Conservation (phyloP, 2,329 filamentous ascomycete species). For the Sclerotinia minor region DNA sequence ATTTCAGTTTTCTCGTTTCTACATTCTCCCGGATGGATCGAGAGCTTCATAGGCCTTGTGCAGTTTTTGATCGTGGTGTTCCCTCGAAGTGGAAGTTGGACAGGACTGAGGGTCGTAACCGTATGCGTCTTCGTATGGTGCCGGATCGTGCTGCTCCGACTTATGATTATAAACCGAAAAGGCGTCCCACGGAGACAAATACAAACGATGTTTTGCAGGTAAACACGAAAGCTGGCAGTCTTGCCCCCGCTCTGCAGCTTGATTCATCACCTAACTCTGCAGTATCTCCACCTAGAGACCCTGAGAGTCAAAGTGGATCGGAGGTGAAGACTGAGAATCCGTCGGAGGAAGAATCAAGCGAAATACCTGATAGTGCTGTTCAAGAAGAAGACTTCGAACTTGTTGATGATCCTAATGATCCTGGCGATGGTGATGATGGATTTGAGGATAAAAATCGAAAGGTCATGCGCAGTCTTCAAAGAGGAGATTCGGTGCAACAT, state of each 20-base stretch:
- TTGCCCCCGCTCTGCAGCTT: conserved; percentile 22
- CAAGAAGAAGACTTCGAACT: conserved; percentile 91
- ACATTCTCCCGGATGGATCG: conserved; percentile 77
- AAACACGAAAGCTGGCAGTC: conserved; percentile 35
- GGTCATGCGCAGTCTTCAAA: conserved; percentile 90
- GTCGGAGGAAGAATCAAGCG: conserved; percentile 27
- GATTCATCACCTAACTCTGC: conserved; percentile 27
- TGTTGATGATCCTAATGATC: conserved; percentile 89
- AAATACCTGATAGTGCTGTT: conserved; percentile 34
- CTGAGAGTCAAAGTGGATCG: conserved; percentile 26
- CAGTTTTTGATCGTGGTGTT: conserved; percentile 68
- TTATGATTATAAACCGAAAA: conserved; percentile 81
- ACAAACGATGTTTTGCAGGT: conserved; percentile 43
- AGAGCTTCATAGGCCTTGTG: conserved; percentile 76
- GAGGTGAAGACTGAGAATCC: conserved; percentile 27
- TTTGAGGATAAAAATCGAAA: conserved; percentile 98
- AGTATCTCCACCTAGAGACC: conserved; percentile 22
- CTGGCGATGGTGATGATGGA: conserved; percentile 68
- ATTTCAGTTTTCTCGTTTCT: conserved; percentile 72
- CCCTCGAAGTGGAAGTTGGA: conserved; percentile 86
- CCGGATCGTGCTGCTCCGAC: conserved; percentile 70
- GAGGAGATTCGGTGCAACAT: conserved; percentile 86
- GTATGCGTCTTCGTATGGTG: conserved; percentile 86
- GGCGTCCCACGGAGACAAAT: conserved; percentile 55
- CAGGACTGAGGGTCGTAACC: conserved; percentile 90